Percentiles rank a stretch among this genome's conserved stretches.
These are phyloP conservation scores for Piper betle DNA, from an alignment of 164 flowering plant species.

Conservation along the genomic window DNA sequence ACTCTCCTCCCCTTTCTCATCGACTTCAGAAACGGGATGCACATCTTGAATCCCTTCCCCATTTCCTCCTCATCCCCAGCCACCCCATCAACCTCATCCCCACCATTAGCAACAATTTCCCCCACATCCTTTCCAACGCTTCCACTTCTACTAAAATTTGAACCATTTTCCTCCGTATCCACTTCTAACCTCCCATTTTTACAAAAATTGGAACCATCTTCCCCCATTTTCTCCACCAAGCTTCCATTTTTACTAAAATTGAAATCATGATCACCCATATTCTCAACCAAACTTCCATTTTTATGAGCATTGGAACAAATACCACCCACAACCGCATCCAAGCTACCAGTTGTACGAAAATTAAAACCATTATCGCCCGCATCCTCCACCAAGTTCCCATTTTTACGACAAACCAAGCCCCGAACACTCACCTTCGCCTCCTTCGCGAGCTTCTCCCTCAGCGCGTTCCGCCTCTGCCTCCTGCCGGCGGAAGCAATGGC, in stretches of 20 bases:
- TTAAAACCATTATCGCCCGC: conserved; percentile 3
- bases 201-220: conserved; percentile 1
- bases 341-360: conserved; percentile 9
- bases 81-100: conserved; percentile 36
- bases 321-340: conserved; percentile 9
- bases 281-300: no score
- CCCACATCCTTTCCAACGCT: conserved; percentile 73
- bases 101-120: conserved; percentile 49
- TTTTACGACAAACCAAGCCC: conserved; percentile 8
- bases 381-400: background rate
- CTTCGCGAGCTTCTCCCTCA: conserved; percentile 50
- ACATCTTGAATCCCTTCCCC: conserved; percentile 30
- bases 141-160: conserved; percentile 37
- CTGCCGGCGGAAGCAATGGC: conserved; percentile 6
- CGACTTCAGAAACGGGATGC: conserved; percentile 59
- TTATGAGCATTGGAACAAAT: background rate
- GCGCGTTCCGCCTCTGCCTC: conserved; percentile 42
- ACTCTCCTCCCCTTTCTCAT: conserved; percentile 25
- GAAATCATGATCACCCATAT: background rate
- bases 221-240: conserved; percentile 7
- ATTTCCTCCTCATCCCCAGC: conserved; percentile 57
- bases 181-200: no score
- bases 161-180: conserved; percentile 10
- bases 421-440: conserved; percentile 39
- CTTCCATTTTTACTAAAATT: conserved; percentile 9